Conservation (phyloP, 495 filamentous ascomycete species). For the Penicillium antarcticum region DNA sequence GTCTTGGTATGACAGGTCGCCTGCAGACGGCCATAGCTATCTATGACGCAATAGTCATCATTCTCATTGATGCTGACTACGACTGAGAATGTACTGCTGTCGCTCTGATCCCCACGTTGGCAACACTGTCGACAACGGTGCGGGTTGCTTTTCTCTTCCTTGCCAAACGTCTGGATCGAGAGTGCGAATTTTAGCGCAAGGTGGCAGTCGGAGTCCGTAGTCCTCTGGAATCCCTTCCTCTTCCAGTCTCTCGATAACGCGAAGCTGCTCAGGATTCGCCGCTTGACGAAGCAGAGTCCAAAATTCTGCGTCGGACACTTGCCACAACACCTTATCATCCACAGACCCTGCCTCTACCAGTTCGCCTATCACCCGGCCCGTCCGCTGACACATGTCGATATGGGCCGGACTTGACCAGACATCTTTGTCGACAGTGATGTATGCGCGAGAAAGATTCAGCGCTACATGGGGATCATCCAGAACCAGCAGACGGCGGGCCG, state of each 20-base stretch:
- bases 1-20: too few relatives aligned
- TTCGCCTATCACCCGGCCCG: conserved; percentile 32
- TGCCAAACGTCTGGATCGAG: conserved; percentile 36
- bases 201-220: conserved; percentile 22
- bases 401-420: conserved; percentile 37
- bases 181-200: conserved; percentile 33
- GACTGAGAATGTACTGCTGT: conserved; percentile 27
- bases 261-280: conserved; percentile 20
- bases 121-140: conserved; percentile 28
- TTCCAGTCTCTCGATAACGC: conserved; percentile 30
- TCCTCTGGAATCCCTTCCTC: conserved; percentile 27
- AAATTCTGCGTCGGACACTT: conserved; percentile 34
- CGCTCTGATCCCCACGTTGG: conserved; percentile 31
- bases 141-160: conserved; percentile 6
- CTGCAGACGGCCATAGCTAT: neutral
- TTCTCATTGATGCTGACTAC: conserved; percentile 3
- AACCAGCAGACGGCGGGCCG: conserved; percentile 31
- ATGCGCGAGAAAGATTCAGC: conserved; percentile 28
- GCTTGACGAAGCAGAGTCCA: conserved; percentile 29
- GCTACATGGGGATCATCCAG: conserved; percentile 29
- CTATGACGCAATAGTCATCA: neutral
- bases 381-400: conserved; percentile 28
- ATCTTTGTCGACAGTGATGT: conserved; percentile 30
- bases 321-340: conserved; percentile 31
- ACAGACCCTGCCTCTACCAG: conserved; percentile 18